A percentile compares a stretch with the other conserved stretches of the same genome.
These are phyloP conservation scores for Fusarium penzigii DNA, from an alignment of 2,329 filamentous ascomycete species.

Conservation along the genomic window DNA sequence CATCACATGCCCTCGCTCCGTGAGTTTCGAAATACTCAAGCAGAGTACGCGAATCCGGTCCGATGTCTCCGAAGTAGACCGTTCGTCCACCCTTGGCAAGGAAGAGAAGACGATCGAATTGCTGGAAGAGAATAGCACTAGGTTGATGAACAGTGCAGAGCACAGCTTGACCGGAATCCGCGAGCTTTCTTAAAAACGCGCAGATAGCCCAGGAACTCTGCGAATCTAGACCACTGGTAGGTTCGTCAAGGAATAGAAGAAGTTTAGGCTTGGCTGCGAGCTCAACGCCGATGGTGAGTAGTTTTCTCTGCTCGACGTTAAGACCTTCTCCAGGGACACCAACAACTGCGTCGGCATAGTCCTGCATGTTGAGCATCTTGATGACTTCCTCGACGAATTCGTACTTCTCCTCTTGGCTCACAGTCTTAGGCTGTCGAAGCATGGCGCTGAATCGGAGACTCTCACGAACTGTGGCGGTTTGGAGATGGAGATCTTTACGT, in stretches of 20 bases:
- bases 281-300: constrained; percentile 63
- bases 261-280: constrained; percentile 58
- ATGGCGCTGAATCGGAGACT: constrained; percentile 57
- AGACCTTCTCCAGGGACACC: constrained; percentile 62
- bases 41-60: constrained; percentile 57
- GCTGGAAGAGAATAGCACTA: constrained; percentile 52
- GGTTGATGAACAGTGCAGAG: constrained; percentile 59
- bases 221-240: constrained; percentile 62
- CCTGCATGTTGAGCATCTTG: constrained; percentile 65
- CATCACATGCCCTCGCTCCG: constrained; percentile 59
- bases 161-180: constrained; percentile 53
- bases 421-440: constrained; percentile 55
- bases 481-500: constrained; percentile 52
- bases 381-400: constrained; percentile 66
- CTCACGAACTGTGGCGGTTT: constrained; percentile 57
- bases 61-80: constrained; percentile 70
- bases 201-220: constrained; percentile 66
- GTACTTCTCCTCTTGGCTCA: constrained; percentile 58
- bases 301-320: constrained; percentile 63
- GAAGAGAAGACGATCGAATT: constrained; percentile 64
- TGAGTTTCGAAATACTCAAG: constrained; percentile 65
- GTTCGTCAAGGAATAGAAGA: constrained; percentile 63
- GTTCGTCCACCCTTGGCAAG: constrained; percentile 65
- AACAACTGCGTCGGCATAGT: constrained; percentile 66
- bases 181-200: constrained; percentile 62